Base-by-base conservation (phyloP, 2,329 filamentous ascomycete species). In the Phyllosticta citrichinensis region DNA sequence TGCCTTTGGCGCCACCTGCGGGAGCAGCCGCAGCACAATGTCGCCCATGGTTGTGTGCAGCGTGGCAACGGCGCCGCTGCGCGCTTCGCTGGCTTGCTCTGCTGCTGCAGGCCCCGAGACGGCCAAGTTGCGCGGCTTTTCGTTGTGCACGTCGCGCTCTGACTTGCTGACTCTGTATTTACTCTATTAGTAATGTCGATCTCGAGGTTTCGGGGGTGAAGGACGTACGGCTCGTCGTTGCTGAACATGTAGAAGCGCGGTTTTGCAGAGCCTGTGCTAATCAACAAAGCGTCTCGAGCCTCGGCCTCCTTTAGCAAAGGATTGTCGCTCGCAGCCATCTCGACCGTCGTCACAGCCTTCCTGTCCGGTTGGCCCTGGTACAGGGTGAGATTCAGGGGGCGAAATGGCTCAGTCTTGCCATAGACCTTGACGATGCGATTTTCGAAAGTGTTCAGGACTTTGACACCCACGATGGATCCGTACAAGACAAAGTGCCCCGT, bases 231-330 rank as follows among this genome's bases (percentile, higher is more conserved):
- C 47, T 87, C 83, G 50, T 96, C 89, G 73, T 97, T 96, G 40
- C 90, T 96, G 75, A 97, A 99, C 85, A 97, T 91, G 81, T 97
- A 99, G 77, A 99, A 99, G 51, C 95, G 88, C 27, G 88, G 84
- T 75, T 96, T 97, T 64, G 87, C 88, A 54, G 89, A 87, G 0
- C 87, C 93, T 0, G 94, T 97, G 10, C 84, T 82, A 53, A 95
- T 83, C 8, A 99, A 79, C 70, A 97, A 93, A 0, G 95, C 92
- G 71, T 99, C 94, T 63, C 92, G 83, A 20, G 86, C 84, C 74
- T 97, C 93, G 1, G 94, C 90, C 77, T 97, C 92, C 70, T 94
- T 89, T 2, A 99, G 82, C 0, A 99, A 81, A 0, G 95, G 94
- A 71, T 99, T 99, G 67, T 84, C 88, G 35, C 90, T 96, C 0